These are phyloP conservation scores for Alopecurus myosuroides DNA, from an alignment of 176 grass and related monocot genomes.

Conservation along the genomic window DNA sequence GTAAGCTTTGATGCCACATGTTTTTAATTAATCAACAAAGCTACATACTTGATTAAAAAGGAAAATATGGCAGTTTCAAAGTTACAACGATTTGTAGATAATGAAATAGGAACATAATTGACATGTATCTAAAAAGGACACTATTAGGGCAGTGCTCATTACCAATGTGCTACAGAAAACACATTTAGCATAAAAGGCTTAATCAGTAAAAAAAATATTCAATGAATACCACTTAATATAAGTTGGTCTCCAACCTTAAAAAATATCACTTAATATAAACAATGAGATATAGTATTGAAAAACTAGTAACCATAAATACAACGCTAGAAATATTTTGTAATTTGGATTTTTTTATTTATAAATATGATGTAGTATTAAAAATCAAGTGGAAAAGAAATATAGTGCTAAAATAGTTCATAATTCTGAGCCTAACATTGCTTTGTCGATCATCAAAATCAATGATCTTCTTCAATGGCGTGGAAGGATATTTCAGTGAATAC, in stretches of 20 bases:
- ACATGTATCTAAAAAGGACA: background rate
- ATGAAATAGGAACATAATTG: background rate
- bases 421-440: too few relatives aligned
- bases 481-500: background rate
- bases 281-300: background rate
- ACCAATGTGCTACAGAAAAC: background rate
- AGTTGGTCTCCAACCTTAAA: too few relatives aligned
- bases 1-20: background rate
- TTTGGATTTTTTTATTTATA: background rate
- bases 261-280: background rate
- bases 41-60: background rate
- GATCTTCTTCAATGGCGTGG: too few relatives aligned
- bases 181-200: background rate
- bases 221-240: background rate
- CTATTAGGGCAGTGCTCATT: background rate
- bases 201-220: background rate
- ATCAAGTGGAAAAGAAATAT: background rate
- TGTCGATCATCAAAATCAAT: too few relatives aligned
- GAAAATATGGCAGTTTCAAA: background rate
- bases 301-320: background rate
- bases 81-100: background rate
- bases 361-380: background rate
- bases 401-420: background rate
- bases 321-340: background rate
- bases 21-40: background rate